Evolutionary conservation across 495 filamentous ascomycete species (phyloP), one percentile per base, ranked within the genome.

Genomic region (Symbiotaphrina buchneri): DNA sequence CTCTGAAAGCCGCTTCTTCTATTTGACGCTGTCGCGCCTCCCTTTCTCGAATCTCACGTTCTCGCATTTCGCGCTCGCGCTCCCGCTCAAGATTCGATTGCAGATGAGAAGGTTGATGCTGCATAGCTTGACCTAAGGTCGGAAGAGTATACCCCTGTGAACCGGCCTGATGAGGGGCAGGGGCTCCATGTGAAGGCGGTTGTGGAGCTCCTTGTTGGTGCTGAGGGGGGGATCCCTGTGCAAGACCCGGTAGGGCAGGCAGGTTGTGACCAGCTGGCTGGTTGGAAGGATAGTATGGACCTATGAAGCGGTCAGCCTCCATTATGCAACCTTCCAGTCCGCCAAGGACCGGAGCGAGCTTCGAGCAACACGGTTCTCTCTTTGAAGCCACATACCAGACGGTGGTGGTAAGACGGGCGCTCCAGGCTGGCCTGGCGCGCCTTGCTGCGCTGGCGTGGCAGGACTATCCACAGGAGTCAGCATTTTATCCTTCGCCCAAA

Each of bases 1-100:
- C 62, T 30, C 66, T 53, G 34, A 63, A 59, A 10, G 49, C 58
- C 46, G 64, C 54, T 35, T 74, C 67, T 50, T 74, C 66, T 39
- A 69, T 42, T 8, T 41, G 54, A 10, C 56, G 54, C 35, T 59
- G 57, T 41, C 58, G 46, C 38, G 55, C 41, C 22, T 63, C 59
- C 22, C 54, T 56, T 33, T 64, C 58, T 34, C 58, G 36, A 13
- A 14, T 3, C 7, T 38, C 45, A 10, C 44, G 46, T 15, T 51
- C 48, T n/a, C 40, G 42, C 6, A 53, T 54, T 34, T 65, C 61
- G 26, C 56, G 50, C 39, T 65, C 61, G 30, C 34, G 55, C 33
- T 65, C 61, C 27, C 59, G 58, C 28, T 68, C 63, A 19, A 53
- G 52, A 34, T 61, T n/a, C 57, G 26, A 65, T 38, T 10, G 20